These are phyloP conservation scores for Liriodendron chinense DNA, from an alignment of 164 flowering plant genomes.

Conservation along the genomic window DNA sequence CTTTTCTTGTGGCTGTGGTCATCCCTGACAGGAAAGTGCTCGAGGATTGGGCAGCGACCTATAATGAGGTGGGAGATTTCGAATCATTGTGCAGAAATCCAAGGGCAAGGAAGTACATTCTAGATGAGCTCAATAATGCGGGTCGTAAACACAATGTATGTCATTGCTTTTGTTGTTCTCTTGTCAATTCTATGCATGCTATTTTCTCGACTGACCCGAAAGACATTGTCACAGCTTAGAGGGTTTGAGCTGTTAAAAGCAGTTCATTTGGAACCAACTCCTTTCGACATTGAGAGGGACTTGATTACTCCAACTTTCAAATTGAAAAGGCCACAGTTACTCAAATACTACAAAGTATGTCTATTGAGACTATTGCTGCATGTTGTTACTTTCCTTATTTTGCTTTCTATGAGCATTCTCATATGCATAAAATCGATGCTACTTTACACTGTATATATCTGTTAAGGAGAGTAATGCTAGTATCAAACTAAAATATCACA, in stretches of 20 bases:
- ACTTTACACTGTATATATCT: background rate
- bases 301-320: conserved; percentile 92
- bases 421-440: too few species aligned
- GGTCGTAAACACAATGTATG: conserved; percentile 67
- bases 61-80: conserved; percentile 56
- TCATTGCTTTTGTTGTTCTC: background rate
- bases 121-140: conserved; percentile 71
- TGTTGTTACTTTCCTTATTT: background rate
- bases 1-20: conserved; percentile 88
- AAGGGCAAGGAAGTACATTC: conserved; percentile 58
- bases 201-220: conserved; percentile 19
- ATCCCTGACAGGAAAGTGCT: conserved; percentile 74
- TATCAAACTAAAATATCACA: background rate
- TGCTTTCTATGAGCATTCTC: background rate
- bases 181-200: background rate
- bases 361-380: background rate
- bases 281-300: conserved; percentile 85
- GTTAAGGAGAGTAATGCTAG: background rate
- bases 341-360: conserved; percentile 79
- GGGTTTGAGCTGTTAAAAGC: conserved; percentile 91
- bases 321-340: conserved; percentile 83
- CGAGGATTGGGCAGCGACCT: conserved; percentile 75
- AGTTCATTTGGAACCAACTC: conserved; percentile 76
- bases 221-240: conserved; percentile 53
- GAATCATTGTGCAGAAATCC: conserved; percentile 53